Base-by-base conservation (phyloP, 2,329 filamentous ascomycete species). In the Cladosporium sp. region DNA sequence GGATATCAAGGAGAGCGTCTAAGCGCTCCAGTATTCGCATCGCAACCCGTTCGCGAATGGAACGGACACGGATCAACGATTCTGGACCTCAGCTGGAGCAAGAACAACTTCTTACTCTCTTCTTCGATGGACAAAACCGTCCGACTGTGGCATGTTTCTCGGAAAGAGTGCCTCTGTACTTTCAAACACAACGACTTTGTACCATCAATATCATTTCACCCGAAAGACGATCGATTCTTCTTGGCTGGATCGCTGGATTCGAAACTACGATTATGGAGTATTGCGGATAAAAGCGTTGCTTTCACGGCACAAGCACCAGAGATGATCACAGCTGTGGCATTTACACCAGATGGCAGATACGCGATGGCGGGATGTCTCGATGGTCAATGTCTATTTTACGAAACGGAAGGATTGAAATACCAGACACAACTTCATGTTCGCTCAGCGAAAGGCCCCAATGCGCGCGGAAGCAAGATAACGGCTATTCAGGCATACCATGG, bases 91-190 rank as follows among this genome's bases (percentile, higher is more conserved):
- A 96, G 92, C 77, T 99, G 95, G 95, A 98, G 94, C 81, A 99
- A 98, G 84, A 99, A 99, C 79, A 97, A 96, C 77, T 99, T 99
- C 72, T 79, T 99, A 32, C 83, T 99, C 18, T 97, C 94, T 3
- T 96, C 93, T 0, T 97, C 93, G 0, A 97, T 98, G 93, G 95
- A 99, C 77, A 97, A 97, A 81, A 97, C 93, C 0, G 95, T 99
- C 14, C 87, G 92, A 15, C 79, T 99, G 58, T 99, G 95, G 94
- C 95, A 99, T 78, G 85, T 95, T 68, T 94, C 87, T 75, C 86
- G 94, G 62, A 79, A 85, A 3, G 93, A 98, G 74, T 97, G 93
- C 73, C 83, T 99, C 0, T 97, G 93, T 78, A 93, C 91, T 1
- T 99, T 98, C 80, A 92, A 93, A 73, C 95, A 98, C 78, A 92